Evolutionary conservation across 257 asterid genomes (phyloP).

Genomic region (Scutellaria baicalensis): DNA sequence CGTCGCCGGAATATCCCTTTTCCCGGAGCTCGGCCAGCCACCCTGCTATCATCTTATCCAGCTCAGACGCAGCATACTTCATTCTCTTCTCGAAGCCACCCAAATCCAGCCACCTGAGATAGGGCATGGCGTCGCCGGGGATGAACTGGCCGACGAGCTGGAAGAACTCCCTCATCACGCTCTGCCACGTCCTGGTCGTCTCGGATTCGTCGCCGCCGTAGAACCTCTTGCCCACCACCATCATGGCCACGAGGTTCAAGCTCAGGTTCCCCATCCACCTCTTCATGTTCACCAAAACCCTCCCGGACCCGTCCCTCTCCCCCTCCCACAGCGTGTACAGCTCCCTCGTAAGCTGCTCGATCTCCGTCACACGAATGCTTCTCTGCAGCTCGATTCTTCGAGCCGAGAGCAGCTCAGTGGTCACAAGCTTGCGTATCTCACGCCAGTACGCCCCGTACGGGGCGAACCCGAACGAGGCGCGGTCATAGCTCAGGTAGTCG

Average conservation of each 20-base stretch:
- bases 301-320: not conserved
- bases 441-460: constrained; percentile 13
- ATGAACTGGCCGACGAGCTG: not conserved
- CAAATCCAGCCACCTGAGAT: not conserved
- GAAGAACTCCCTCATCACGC: constrained; percentile 17
- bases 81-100: constrained; percentile 8
- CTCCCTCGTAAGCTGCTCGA: not conserved
- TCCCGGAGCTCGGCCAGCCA: constrained; percentile 8
- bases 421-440: not conserved
- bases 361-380: not conserved
- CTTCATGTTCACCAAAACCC: not conserved
- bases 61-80: not conserved
- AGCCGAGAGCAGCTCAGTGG: not conserved
- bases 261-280: constrained; percentile 1
- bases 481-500: not conserved
- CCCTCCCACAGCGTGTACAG: not conserved
- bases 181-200: not conserved
- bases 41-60: not conserved
- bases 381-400: constrained; percentile 8
- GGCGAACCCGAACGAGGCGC: constrained; percentile 2
- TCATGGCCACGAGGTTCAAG: not conserved
- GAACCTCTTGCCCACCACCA: constrained; percentile 10
- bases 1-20: not conserved
- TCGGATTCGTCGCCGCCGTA: not conserved
- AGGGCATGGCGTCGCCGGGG: constrained; percentile 10